Evolutionary conservation across 2,329 filamentous ascomycete species (phyloP), one percentile per base, ranked within the genome.

Genomic region (Cordyceps militaris): DNA sequence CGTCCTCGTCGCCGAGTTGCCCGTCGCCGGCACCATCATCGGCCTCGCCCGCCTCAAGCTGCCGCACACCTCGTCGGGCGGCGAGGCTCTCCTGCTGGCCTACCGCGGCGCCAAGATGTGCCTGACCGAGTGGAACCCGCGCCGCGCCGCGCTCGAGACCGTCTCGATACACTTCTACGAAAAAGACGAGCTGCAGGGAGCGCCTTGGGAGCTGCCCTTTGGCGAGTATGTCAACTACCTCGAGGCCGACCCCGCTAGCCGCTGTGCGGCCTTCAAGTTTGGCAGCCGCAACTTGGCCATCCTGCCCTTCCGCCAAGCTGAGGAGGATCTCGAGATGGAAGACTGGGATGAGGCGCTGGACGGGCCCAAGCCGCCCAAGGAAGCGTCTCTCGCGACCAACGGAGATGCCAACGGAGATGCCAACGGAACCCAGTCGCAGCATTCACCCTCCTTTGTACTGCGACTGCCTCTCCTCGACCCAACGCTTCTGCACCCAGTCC

Each of bases 131-230:
- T 99, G 94, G 94, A 90, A 97, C 69, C 85, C 90, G 9, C 84
- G 88, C 69, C 85, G 84, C 63, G 81, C 89, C 71, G 83, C 83
- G 53, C 85, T 97, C 65, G 86, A 87, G 65, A 97, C 93, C 55
- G 84, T 94, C 62, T 97, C 93, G 53, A 93, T 99, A 66, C 94
- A 99, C 76, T 97, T 92, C 78, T 99, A 97, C 74, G 94, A 99
- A 72, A 89, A 94, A 70, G 92, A 97, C 68, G 92, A 96, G 69
- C 78, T 93, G 61, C 84, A 88, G 63, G 85, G 87, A 55, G 88
- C 84, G 61, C 92, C 93, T 0, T 97, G 91, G 87, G 85, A 88
- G 52, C 81, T 87, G 54, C 82, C 87, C 57, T 75, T 95, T 66
- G 84, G 83, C 69, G 83, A 88, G 61, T 91, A 87, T 69, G 81